A percentile compares a stretch with the other conserved stretches of the same genome.
Conservation (phyloP, 768 basidiomycete species). For the Cystofilobasidium macerans region DNA sequence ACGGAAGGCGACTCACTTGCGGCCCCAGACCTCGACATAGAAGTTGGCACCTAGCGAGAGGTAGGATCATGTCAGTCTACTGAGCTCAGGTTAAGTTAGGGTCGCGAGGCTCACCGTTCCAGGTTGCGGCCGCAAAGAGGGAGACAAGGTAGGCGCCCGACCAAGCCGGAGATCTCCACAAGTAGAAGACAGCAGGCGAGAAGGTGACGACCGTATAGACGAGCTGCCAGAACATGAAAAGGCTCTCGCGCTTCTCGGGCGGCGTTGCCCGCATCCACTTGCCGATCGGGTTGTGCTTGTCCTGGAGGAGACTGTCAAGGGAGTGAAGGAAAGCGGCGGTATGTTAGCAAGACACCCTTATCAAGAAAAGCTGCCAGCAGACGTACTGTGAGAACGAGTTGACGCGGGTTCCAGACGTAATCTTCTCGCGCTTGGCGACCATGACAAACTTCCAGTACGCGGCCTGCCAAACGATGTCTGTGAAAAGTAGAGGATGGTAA, state of each 20-base stretch:
- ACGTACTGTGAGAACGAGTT: slow-evolving; percentile 25
- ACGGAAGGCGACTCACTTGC: not conserved
- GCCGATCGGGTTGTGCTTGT: slow-evolving; percentile 26
- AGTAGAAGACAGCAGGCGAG: slow-evolving; percentile 13
- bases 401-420: slow-evolving; percentile 8
- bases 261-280: slow-evolving; percentile 23
- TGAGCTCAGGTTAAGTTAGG: too few species aligned
- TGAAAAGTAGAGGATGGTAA: not conserved
- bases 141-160: slow-evolving; percentile 13
- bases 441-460: slow-evolving; percentile 21
- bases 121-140: slow-evolving; percentile 17
- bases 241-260: slow-evolving; percentile 23
- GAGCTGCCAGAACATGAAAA: slow-evolving; percentile 27
- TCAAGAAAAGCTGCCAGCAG: not conserved
- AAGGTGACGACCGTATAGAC: slow-evolving; percentile 25
- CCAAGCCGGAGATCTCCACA: slow-evolving; percentile 2
- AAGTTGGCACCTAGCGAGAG: slow-evolving; percentile 12
- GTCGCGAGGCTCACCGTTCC: slow-evolving; percentile 8
- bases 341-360: not conserved
- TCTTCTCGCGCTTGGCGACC: slow-evolving; percentile 23
- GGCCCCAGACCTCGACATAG: slow-evolving; percentile 22
- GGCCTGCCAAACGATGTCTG: slow-evolving; percentile 19
- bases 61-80: too few species aligned
- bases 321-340: not conserved
- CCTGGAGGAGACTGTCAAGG: slow-evolving; percentile 13